These are phyloP conservation scores for Metschnikowia dekortorum DNA, from an alignment of 805 yeast genomes.

Conservation along the genomic window DNA sequence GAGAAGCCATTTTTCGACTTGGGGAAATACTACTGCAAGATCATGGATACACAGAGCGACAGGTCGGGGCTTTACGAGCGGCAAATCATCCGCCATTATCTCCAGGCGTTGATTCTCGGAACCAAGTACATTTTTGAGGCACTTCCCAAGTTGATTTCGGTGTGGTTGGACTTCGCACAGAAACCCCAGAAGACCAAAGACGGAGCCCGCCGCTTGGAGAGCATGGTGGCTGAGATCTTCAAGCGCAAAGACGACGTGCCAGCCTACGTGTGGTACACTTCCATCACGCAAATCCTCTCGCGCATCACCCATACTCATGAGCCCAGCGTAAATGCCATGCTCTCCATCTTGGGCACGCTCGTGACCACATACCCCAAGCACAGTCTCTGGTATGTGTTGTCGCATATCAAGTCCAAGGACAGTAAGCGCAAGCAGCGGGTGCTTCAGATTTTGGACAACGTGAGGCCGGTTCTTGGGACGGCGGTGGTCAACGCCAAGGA, in stretches of 20 bases:
- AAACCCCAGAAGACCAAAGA: conserved; percentile 20
- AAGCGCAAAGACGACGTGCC: conserved; percentile 45
- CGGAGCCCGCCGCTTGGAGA: conserved; percentile 35
- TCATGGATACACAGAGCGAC: conserved; percentile 61
- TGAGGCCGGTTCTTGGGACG: conserved; percentile 14
- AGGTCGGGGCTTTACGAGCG: conserved; percentile 50
- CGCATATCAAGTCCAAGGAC: conserved; percentile 59
- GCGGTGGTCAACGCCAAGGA: conserved; percentile 25
- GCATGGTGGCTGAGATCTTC: conserved; percentile 47
- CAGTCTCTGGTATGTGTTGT: conserved; percentile 78
- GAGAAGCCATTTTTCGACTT: conserved; percentile 77
- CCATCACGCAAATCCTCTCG: conserved; percentile 80
- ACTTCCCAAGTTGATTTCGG: conserved; percentile 81
- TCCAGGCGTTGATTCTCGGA: conserved; percentile 58
- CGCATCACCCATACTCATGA: conserved; percentile 63
- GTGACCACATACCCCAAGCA: conserved; percentile 70
- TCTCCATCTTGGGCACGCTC: conserved; percentile 54
- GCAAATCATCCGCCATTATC: conserved; percentile 51
- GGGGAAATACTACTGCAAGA: conserved; percentile 74
- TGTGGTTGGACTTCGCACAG: conserved; percentile 80
- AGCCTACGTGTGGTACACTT: conserved; percentile 67
- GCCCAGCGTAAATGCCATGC: conserved; percentile 51
- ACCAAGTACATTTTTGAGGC: conserved; percentile 72
- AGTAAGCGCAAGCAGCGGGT: conserved; percentile 26
- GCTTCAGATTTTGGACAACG: conserved; percentile 18